Conservation (phyloP, 106 monocot species). For the Posidonia australis region DNA sequence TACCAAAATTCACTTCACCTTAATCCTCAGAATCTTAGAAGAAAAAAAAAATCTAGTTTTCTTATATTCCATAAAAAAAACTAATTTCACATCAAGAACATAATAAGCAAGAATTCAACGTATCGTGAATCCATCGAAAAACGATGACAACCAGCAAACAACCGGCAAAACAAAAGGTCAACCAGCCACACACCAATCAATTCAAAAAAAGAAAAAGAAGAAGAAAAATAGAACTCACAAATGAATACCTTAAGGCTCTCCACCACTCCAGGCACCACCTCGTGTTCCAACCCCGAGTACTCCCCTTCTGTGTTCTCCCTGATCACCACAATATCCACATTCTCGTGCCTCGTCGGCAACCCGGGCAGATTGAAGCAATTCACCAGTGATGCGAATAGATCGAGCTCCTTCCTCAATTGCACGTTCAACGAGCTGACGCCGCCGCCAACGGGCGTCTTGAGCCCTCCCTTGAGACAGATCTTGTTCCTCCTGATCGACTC, state of each 20-base stretch:
- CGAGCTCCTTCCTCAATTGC: constrained; percentile 54
- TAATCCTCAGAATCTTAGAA: too few relatives aligned
- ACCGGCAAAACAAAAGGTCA: background rate
- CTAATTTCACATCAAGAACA: too few relatives aligned
- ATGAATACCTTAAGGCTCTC: constrained; percentile 43
- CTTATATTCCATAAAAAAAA: too few relatives aligned
- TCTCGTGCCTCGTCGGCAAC: constrained; percentile 48
- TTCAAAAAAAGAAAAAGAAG: background rate
- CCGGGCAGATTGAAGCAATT: constrained; percentile 50
- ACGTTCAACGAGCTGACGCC: constrained; percentile 57
- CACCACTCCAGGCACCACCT: constrained; percentile 51
- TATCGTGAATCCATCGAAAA: too few relatives aligned
- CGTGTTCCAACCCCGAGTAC: constrained; percentile 51
- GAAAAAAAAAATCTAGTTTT: too few relatives aligned
- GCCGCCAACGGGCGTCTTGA: constrained; percentile 44
- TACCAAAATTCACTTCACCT: too few relatives aligned
- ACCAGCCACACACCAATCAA: too few relatives aligned
- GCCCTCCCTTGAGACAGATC: constrained; percentile 54
- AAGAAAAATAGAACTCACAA: background rate
- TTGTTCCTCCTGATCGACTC: constrained; percentile 52
- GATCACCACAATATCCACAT: constrained; percentile 59
- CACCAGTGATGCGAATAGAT: constrained; percentile 52
- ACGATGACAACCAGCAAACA: too few relatives aligned
- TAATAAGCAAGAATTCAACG: too few relatives aligned
- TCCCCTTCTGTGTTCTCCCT: constrained; percentile 68